A percentile compares a stretch with the other conserved stretches of the same genome.
phyloP scores from a whole-genome alignment of 179 eudicot species.

The Pouteria campechiana region DNA sequence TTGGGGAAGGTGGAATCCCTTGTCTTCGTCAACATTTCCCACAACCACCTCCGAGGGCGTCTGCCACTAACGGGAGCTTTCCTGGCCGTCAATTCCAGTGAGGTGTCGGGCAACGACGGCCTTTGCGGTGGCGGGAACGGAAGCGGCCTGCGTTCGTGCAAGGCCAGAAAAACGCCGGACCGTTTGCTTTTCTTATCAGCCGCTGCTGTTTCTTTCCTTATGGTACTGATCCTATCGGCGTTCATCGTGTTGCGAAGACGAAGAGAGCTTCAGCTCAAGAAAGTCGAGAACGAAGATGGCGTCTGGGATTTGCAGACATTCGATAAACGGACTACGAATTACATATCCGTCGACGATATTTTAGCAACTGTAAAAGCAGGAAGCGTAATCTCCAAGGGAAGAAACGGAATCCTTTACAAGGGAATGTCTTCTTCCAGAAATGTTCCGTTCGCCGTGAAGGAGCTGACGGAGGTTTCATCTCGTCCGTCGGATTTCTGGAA shows the following conservation, averaged over 20 bases:
- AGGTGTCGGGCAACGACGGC: slow-evolving; percentile 49
- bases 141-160: slow-evolving; percentile 44
- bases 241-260: slow-evolving; percentile 8
- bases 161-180: slow-evolving; percentile 7
- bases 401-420: slow-evolving; percentile 8
- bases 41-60: slow-evolving; percentile 52
- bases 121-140: slow-evolving; percentile 37
- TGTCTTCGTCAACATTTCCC: slow-evolving; percentile 56
- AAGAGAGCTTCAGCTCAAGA: slow-evolving; percentile 10
- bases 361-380: slow-evolving; percentile 15
- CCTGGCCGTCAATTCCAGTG: slow-evolving; percentile 47
- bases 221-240: slow-evolving; percentile 1
- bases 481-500: slow-evolving; percentile 15
- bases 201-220: slow-evolving; percentile 5
- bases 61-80: slow-evolving; percentile 74
- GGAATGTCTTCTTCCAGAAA: slow-evolving; percentile 11
- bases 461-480: slow-evolving; percentile 10
- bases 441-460: slow-evolving; percentile 24
- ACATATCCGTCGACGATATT: slow-evolving; percentile 31
- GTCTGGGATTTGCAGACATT: slow-evolving; percentile 52
- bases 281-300: slow-evolving; percentile 30
- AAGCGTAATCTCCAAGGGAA: slow-evolving; percentile 14
- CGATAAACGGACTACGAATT: slow-evolving; percentile 22
- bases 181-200: slow-evolving; percentile 32
- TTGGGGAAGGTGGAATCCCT: slow-evolving; percentile 58